Conservation (phyloP, 805 yeast genomes). For the Wickerhamomyces bisporus region DNA sequence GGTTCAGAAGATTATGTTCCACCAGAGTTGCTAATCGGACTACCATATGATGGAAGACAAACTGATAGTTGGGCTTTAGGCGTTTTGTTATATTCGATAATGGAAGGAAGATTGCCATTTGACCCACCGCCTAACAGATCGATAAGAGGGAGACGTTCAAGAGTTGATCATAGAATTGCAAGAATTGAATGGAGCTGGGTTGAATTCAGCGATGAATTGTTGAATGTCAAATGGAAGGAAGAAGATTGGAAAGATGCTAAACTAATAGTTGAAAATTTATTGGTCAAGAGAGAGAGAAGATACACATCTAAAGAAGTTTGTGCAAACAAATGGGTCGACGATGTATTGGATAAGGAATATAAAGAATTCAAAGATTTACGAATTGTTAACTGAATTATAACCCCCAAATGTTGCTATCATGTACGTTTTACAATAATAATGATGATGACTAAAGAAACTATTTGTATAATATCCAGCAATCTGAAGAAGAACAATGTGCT, state of each 20-base stretch:
- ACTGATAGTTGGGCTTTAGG: slow-evolving; percentile 96
- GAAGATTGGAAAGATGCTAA: slow-evolving; percentile 43
- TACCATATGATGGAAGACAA: slow-evolving; percentile 84
- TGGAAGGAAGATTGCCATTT: slow-evolving; percentile 88
- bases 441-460: no score
- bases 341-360: slow-evolving; percentile 8
- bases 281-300: slow-evolving; percentile 45
- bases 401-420: not conserved
- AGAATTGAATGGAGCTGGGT: slow-evolving; percentile 91
- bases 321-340: slow-evolving; percentile 31
- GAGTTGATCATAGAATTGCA: slow-evolving; percentile 85
- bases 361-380: not conserved
- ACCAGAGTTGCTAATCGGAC: slow-evolving; percentile 88
- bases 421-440: no score
- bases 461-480: no score
- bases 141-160: slow-evolving; percentile 41
- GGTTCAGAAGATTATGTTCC: slow-evolving; percentile 97
- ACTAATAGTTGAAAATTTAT: slow-evolving; percentile 42
- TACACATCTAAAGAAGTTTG: slow-evolving; percentile 29
- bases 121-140: slow-evolving; percentile 68
- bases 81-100: slow-evolving; percentile 75
- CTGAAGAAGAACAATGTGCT: no score
- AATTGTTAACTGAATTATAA: not conserved
- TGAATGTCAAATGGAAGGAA: slow-evolving; percentile 12
- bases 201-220: slow-evolving; percentile 33